Percentiles rank a stretch among this genome's conserved stretches.
These are phyloP conservation scores for Pascua guehoae DNA, from an alignment of 1,284 basidiomycete genomes.

Conservation along the genomic window DNA sequence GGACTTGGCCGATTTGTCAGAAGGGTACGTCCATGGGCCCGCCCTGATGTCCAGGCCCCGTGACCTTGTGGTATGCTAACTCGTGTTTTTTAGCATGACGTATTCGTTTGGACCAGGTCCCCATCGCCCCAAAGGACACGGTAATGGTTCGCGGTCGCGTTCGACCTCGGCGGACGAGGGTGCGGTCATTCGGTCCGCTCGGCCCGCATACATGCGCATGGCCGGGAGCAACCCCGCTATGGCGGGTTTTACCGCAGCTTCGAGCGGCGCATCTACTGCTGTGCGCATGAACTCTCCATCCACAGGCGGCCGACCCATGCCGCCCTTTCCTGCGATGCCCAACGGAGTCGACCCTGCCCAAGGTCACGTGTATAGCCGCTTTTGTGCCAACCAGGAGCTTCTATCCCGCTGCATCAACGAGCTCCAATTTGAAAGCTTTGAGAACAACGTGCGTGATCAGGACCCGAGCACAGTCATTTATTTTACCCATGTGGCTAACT, in stretches of 20 bases:
- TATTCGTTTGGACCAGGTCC: background rate
- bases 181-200: slow-evolving; percentile 11
- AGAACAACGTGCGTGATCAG: slow-evolving; percentile 27
- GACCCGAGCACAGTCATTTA: background rate
- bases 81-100: slow-evolving; percentile 1
- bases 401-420: slow-evolving; percentile 24
- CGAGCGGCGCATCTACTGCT: slow-evolving; percentile 1
- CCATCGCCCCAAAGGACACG: slow-evolving; percentile 3
- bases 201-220: slow-evolving; percentile 11
- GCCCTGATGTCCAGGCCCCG: background rate
- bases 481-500: slow-evolving; percentile 5
- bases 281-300: slow-evolving; percentile 2
- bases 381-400: slow-evolving; percentile 31
- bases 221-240: slow-evolving; percentile 1
- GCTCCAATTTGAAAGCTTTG: slow-evolving; percentile 34
- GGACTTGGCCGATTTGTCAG: slow-evolving; percentile 23
- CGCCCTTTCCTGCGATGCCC: slow-evolving; percentile 28
- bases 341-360: slow-evolving; percentile 10
- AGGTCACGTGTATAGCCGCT: slow-evolving; percentile 30
- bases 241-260: background rate
- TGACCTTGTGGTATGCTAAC: background rate
- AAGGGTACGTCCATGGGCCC: slow-evolving; percentile 3
- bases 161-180: slow-evolving; percentile 11
- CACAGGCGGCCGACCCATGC: slow-evolving; percentile 11
- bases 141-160: slow-evolving; percentile 7